These are phyloP conservation scores for Theileria parva DNA, from an alignment of 169 alveolate genomes.

Conservation along the genomic window DNA sequence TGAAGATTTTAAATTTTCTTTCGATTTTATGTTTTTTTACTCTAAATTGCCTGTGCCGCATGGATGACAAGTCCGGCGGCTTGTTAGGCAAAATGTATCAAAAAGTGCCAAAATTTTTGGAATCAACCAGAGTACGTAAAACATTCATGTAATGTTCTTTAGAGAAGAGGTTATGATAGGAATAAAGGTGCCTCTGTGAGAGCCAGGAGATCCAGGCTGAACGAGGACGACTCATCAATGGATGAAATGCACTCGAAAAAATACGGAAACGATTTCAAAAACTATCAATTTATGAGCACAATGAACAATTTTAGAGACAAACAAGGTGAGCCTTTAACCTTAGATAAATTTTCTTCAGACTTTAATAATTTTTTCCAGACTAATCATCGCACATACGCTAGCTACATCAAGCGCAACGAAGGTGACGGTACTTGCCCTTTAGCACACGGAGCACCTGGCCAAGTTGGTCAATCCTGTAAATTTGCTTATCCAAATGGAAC, in stretches of 20 bases:
- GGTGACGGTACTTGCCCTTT: background rate
- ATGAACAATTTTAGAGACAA: slow-evolving; percentile 5
- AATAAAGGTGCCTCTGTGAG: background rate
- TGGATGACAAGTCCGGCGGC: background rate
- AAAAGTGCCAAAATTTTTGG: background rate
- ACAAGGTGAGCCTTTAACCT: slow-evolving; percentile 9
- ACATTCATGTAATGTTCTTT: background rate
- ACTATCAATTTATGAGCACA: slow-evolving; percentile 1
- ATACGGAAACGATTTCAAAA: background rate
- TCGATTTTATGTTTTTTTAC: background rate
- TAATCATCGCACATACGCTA: slow-evolving; percentile 11
- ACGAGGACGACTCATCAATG: background rate
- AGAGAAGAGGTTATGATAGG: slow-evolving; percentile 1
- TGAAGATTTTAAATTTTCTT: slow-evolving; percentile 13
- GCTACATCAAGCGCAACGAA: background rate
- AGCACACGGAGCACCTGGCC: background rate
- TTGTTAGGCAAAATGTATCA: background rate
- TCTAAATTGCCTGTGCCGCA: background rate
- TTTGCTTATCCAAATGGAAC: background rate
- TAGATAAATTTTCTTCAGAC: slow-evolving; percentile 14
- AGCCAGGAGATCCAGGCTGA: background rate
- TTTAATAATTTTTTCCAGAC: slow-evolving; percentile 26
- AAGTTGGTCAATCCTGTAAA: slow-evolving; percentile 8
- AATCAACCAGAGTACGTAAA: background rate
- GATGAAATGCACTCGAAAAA: background rate